Percentiles rank a stretch among this genome's conserved stretches.
Conservation (phyloP, 1,139 yeast genomes). For the Blastobotrys illinoisensis region DNA sequence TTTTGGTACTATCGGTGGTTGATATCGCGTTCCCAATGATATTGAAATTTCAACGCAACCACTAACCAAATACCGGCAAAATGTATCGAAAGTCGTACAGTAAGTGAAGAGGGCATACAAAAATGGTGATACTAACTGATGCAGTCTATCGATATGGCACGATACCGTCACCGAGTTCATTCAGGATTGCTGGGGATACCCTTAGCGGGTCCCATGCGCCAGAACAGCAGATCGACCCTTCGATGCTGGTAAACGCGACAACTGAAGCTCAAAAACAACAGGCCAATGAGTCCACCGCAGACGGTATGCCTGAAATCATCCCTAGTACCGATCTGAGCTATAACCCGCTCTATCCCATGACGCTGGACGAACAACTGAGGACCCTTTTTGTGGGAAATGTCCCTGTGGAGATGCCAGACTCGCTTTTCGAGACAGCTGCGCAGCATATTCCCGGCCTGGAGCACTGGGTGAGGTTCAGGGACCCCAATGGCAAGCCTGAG, state of each 20-base stretch:
- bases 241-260: not conserved
- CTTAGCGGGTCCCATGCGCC: not conserved
- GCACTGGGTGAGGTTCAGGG: conserved; percentile 19
- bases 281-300: not conserved
- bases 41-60: not conserved
- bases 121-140: not conserved
- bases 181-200: not conserved
- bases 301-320: not conserved
- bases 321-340: not conserved
- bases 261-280: not conserved
- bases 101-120: not conserved
- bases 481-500: conserved; percentile 19
- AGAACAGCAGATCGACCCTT: not conserved
- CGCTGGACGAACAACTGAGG: conserved; percentile 28
- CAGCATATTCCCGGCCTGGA: conserved; percentile 25
- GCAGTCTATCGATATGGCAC: not conserved
- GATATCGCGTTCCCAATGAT: not conserved
- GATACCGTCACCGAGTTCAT: not conserved
- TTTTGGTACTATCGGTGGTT: no score
- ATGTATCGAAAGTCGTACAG: not conserved
- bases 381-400: conserved; percentile 29
- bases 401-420: conserved; percentile 30
- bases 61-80: not conserved
- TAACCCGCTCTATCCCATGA: conserved; percentile 18
- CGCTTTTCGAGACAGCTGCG: conserved; percentile 23